phyloP scores from a whole-genome alignment of 208 protist genomes.

The Trypanosoma lewisi region DNA sequence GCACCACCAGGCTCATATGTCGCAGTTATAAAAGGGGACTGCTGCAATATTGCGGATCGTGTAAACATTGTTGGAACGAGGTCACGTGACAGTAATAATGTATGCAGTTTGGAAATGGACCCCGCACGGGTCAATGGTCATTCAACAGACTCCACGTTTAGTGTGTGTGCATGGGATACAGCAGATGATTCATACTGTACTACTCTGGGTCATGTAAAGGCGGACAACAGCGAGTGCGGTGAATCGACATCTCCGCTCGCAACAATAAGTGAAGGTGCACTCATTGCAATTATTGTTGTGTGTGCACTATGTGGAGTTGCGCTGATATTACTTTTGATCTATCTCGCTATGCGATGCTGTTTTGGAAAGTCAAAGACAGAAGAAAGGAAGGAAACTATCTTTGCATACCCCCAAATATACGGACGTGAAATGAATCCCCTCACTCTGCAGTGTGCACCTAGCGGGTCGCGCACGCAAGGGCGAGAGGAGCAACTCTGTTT shows the following conservation, averaged over 20 bases:
- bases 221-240: constrained; percentile 30
- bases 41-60: constrained; percentile 39
- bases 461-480: background rate
- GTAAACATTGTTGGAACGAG: constrained; percentile 28
- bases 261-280: constrained; percentile 27
- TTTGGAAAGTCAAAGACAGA: constrained; percentile 21
- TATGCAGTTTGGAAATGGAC: constrained; percentile 40
- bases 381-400: background rate
- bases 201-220: constrained; percentile 34
- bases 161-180: constrained; percentile 53
- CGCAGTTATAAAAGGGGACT: constrained; percentile 49
- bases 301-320: constrained; percentile 32
- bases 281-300: constrained; percentile 40
- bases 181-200: constrained; percentile 48
- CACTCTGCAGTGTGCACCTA: background rate
- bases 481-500: background rate
- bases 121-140: constrained; percentile 21
- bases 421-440: background rate
- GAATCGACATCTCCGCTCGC: constrained; percentile 1
- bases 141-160: constrained; percentile 30
- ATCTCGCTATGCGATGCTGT: constrained; percentile 43
- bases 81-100: constrained; percentile 21
- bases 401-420: background rate
- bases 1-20: constrained; percentile 21
- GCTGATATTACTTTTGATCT: constrained; percentile 37